Base-by-base conservation (phyloP, 78 protist species). In the Salpingoeca rosetta region DNA sequence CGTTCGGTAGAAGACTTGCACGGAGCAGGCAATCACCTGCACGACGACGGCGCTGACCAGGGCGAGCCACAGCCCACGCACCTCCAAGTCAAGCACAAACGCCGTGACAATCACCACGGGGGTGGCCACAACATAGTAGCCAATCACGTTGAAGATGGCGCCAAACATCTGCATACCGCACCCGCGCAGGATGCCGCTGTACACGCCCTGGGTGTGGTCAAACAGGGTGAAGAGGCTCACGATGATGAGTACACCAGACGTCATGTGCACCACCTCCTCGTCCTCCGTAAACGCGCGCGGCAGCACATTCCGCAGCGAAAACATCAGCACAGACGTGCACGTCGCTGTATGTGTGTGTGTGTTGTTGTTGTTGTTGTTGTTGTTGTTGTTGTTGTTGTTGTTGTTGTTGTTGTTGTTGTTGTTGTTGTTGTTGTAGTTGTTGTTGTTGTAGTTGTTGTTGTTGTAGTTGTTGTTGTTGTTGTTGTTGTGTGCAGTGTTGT, bases 121-220 rank as follows among this genome's bases (percentile, higher is more conserved):
- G 17, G 44, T 0, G 25, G 39, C 83, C 31, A 80, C 74, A 24
- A 42, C 42, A 3, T 3, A n/a, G 40, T 17, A 80, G 41, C 83
- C 44, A 25, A 80, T 3, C 2, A 80, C 35, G 36, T 81, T 81
- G 24, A 56, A 1, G 39, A 56, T 22, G 45, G 84, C 84, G 42
- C 84, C 84, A 7, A 56, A 0, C 40, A 0, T 31, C n/a, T 81
- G 84, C 74, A 7, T 10, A 2, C 84, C 84, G 1, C 38, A 0
- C 26, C 84, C 84, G 7, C 84, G 74, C 25, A 81, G 0, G 22
- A 81, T 39, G 35, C 84, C 84, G 74, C 75, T 28, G 17, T n/a
- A 1, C 56, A 81, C 76, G 0, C 56, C 84, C 84, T 81, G 84
- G 35, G 76, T 56, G 12, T 3, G 31, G 44, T 81, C 84, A 17